Conservation (phyloP, 2,329 filamentous ascomycete species). For the Seiridium cupressi region DNA sequence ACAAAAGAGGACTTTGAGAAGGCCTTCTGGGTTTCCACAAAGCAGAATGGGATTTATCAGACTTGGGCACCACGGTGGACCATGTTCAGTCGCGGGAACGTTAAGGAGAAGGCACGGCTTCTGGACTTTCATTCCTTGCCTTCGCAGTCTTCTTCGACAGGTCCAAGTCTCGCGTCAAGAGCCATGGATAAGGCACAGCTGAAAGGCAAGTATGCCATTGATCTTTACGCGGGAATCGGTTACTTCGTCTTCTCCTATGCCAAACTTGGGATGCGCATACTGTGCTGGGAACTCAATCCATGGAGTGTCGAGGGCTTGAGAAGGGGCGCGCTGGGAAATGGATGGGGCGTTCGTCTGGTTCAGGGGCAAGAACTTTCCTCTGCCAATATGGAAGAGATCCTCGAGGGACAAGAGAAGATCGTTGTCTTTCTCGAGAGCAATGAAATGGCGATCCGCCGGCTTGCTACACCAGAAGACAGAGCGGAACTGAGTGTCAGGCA, state of each 20-base stretch:
- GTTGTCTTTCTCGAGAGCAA: constrained; percentile 72
- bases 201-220: constrained; percentile 55
- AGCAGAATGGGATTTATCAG: constrained; percentile 78
- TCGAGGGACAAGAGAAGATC: constrained; percentile 34
- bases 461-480: constrained; percentile 18
- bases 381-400: constrained; percentile 33
- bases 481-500: constrained; percentile 46
- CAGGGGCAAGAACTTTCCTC: constrained; percentile 33
- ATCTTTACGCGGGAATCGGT: constrained; percentile 90
- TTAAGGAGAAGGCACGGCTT: constrained; percentile 82
- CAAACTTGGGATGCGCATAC: constrained; percentile 66
- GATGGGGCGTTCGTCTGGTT: constrained; percentile 61
- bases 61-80: constrained; percentile 87
- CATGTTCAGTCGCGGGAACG: constrained; percentile 91
- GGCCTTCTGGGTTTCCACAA: constrained; percentile 77
- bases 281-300: constrained; percentile 89
- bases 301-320: constrained; percentile 83
- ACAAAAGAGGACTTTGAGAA: constrained; percentile 54
- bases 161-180: constrained; percentile 4
- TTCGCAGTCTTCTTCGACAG: background rate
- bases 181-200: constrained; percentile 10
- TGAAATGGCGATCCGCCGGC: constrained; percentile 41
- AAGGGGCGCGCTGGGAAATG: constrained; percentile 69
- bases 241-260: constrained; percentile 91
- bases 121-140: constrained; percentile 46